Evolutionary conservation across 768 basidiomycete species (phyloP).

Genomic region (Boletus rex-veris): DNA sequence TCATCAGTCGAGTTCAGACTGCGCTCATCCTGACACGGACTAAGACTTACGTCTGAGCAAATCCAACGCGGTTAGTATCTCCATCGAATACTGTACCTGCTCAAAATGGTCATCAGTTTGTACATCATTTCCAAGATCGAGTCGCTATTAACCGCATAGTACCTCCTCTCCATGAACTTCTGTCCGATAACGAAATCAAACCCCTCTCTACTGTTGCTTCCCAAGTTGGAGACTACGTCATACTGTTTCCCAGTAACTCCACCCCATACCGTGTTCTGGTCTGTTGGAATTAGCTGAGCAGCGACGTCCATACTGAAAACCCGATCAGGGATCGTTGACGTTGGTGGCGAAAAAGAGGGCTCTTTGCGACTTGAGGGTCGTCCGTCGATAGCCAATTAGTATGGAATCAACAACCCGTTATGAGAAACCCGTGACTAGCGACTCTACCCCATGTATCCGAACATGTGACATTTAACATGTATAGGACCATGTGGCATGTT

Average conservation of each 20-base stretch:
- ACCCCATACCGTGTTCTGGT: slow-evolving; percentile 15
- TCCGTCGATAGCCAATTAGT: too few species aligned
- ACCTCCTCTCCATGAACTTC: slow-evolving; percentile 4
- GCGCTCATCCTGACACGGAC: neutral
- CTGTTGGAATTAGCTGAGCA: slow-evolving; percentile 17
- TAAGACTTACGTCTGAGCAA: slow-evolving; percentile 20
- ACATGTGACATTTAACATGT: too few species aligned
- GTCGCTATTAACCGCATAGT: slow-evolving; percentile 1
- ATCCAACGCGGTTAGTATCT: slow-evolving; percentile 17
- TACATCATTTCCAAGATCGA: neutral
- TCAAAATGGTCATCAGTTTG: neutral
- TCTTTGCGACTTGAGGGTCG: too few species aligned
- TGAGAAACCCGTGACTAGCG: too few species aligned
- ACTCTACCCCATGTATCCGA: too few species aligned
- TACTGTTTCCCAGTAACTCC: slow-evolving; percentile 10
- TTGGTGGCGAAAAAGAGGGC: too few species aligned
- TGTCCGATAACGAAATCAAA: neutral
- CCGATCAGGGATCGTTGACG: neutral
- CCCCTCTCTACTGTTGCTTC: neutral
- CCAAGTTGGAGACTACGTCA: neutral
- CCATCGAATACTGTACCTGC: slow-evolving; percentile 24
- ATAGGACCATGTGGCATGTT: neutral
- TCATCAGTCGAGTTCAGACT: slow-evolving; percentile 12
- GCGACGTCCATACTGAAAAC: slow-evolving; percentile 17
- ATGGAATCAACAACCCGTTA: too few species aligned